These are phyloP conservation scores for Penicillium sumatraense DNA, from an alignment of 2,329 filamentous ascomycete species.

Conservation along the genomic window DNA sequence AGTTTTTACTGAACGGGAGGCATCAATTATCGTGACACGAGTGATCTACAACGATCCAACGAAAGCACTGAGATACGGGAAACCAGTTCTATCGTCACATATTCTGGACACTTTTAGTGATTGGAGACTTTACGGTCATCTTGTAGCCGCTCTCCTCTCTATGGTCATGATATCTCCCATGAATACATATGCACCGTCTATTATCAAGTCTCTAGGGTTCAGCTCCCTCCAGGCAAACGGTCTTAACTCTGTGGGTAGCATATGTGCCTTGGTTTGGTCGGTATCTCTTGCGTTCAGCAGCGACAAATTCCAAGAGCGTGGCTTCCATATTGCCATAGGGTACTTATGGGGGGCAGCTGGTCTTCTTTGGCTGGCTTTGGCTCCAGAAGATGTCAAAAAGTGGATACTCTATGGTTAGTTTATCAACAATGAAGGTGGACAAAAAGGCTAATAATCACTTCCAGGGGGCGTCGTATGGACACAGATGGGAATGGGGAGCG, in stretches of 20 bases:
- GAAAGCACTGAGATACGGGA: conserved; percentile 5
- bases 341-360: conserved; percentile 26
- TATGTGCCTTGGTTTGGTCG: conserved; percentile 8
- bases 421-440: neutral
- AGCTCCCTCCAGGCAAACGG: conserved; percentile 1
- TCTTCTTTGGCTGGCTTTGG: conserved; percentile 27
- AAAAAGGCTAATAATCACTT: neutral
- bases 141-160: conserved; percentile 2
- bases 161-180: conserved; percentile 10
- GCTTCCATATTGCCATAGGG: conserved; percentile 25
- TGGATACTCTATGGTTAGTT: conserved; percentile 22
- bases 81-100: conserved; percentile 1
- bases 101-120: conserved; percentile 2
- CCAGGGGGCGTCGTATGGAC: conserved; percentile 30
- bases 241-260: conserved; percentile 4
- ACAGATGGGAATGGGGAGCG: conserved; percentile 20
- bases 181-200: conserved; percentile 4
- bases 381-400: conserved; percentile 22
- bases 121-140: conserved; percentile 7
- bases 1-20: neutral
- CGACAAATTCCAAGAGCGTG: conserved; percentile 13
- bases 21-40: conserved; percentile 3
- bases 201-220: conserved; percentile 5
- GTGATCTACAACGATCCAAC: conserved; percentile 3
- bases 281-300: conserved; percentile 7